phyloP scores from a whole-genome alignment of 805 yeast genomes.

The Myxozyma vanderwaltii region DNA sequence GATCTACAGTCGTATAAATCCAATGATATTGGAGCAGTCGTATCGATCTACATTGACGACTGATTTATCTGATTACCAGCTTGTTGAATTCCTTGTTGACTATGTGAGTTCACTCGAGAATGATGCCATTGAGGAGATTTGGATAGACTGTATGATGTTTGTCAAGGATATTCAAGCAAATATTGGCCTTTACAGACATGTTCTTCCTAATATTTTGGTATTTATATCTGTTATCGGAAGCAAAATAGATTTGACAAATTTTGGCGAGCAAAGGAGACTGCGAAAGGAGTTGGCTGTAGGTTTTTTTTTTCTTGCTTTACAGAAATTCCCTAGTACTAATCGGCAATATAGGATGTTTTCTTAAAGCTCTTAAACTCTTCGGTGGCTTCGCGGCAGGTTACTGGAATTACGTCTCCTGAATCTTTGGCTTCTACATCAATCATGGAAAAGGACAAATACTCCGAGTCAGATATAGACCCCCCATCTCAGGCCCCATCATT shows the following conservation, averaged over 20 bases:
- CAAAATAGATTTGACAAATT: slow-evolving; percentile 60
- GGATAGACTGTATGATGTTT: slow-evolving; percentile 59
- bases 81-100: slow-evolving; percentile 57
- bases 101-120: slow-evolving; percentile 69
- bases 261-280: slow-evolving; percentile 62
- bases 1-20: slow-evolving; percentile 52
- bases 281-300: slow-evolving; percentile 54
- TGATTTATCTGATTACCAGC: slow-evolving; percentile 49
- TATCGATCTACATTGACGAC: slow-evolving; percentile 52
- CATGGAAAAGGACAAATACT: slow-evolving; percentile 17
- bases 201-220: slow-evolving; percentile 57
- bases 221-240: slow-evolving; percentile 55
- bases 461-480: slow-evolving; percentile 8
- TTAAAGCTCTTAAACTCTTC: slow-evolving; percentile 41
- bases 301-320: neutral
- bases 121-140: slow-evolving; percentile 80
- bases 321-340: neutral
- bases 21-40: slow-evolving; percentile 34
- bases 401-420: slow-evolving; percentile 28
- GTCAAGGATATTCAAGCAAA: slow-evolving; percentile 60
- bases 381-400: slow-evolving; percentile 29
- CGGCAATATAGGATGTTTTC: slow-evolving; percentile 46
- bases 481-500: slow-evolving; percentile 5
- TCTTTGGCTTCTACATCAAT: slow-evolving; percentile 9
- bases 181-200: slow-evolving; percentile 49